These are phyloP conservation scores for Salicornia ramosissima DNA, from an alignment of 148 eudicot species.

Conservation along the genomic window DNA sequence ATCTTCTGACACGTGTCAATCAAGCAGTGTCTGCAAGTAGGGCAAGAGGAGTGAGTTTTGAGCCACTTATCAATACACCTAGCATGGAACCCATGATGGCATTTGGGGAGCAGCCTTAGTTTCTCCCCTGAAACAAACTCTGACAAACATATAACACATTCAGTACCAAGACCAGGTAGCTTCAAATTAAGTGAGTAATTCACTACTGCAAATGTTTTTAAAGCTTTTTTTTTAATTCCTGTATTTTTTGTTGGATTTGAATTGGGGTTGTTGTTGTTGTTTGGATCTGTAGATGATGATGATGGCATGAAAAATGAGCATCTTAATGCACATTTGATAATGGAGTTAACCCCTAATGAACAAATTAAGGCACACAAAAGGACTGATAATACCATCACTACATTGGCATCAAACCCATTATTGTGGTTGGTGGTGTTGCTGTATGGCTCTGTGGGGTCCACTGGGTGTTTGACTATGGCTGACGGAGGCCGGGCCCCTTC, in stretches of 20 bases:
- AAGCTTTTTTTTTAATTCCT: constrained; percentile 71
- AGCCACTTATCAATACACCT: constrained; percentile 86
- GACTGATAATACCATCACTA: constrained; percentile 80
- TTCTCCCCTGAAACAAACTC: constrained; percentile 63
- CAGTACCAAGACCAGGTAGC: constrained; percentile 55
- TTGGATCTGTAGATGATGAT: constrained; percentile 33
- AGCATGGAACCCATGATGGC: constrained; percentile 80
- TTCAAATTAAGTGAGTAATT: constrained; percentile 52
- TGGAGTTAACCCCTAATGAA: constrained; percentile 67
- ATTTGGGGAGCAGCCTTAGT: constrained; percentile 66
- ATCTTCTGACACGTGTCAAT: constrained; percentile 71
- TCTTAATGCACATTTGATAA: constrained; percentile 65
- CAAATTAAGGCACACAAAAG: constrained; percentile 84
- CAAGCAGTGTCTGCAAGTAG: constrained; percentile 79
- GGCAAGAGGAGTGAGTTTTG: constrained; percentile 79
- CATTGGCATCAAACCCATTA: constrained; percentile 67
- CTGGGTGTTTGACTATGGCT: constrained; percentile 14
- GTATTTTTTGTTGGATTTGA: constrained; percentile 47
- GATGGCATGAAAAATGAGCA: constrained; percentile 50
- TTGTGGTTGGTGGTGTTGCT: too few relatives aligned
- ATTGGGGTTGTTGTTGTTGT: constrained; percentile 9
- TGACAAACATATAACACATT: constrained; percentile 77
- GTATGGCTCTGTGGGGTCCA: constrained; percentile 33
- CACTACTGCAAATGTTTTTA: constrained; percentile 63
- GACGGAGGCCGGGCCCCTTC: constrained; percentile 25